Evolutionary conservation across 2,329 filamentous ascomycete species (phyloP).

Genomic region (Dothistroma septosporum): DNA sequence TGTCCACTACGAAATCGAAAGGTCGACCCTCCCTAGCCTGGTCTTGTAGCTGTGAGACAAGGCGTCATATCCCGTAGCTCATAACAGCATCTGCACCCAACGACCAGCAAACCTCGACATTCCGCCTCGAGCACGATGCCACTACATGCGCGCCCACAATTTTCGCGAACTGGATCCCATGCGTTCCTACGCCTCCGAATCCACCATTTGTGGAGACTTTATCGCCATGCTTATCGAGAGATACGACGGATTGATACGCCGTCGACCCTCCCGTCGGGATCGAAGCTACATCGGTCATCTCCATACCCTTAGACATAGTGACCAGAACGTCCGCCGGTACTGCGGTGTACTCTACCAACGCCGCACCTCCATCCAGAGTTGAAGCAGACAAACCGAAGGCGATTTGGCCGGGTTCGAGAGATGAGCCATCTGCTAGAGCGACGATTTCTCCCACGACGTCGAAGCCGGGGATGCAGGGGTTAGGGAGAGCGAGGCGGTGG

Average conservation of each 20-base stretch:
- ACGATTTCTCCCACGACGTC: slow-evolving; percentile 51
- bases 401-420: slow-evolving; percentile 33
- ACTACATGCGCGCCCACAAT: slow-evolving; percentile 56
- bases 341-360: slow-evolving; percentile 29
- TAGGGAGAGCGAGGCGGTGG: slow-evolving; percentile 31
- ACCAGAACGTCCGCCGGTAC: not conserved
- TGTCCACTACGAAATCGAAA: slow-evolving; percentile 56
- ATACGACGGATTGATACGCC: slow-evolving; percentile 37
- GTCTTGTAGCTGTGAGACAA: slow-evolving; percentile 45
- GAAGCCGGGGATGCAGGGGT: slow-evolving; percentile 46
- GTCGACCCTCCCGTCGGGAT: slow-evolving; percentile 31
- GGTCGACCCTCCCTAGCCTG: slow-evolving; percentile 36
- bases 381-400: slow-evolving; percentile 40
- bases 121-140: slow-evolving; percentile 55
- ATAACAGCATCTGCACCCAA: slow-evolving; percentile 62
- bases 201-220: slow-evolving; percentile 63
- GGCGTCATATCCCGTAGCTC: slow-evolving; percentile 54
- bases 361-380: slow-evolving; percentile 23
- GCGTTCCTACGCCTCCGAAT: slow-evolving; percentile 58
- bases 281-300: not conserved
- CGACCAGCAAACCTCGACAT: slow-evolving; percentile 53
- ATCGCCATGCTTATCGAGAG: slow-evolving; percentile 39
- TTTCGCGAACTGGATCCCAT: slow-evolving; percentile 61
- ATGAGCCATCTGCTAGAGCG: slow-evolving; percentile 31
- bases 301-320: not conserved